phyloP scores from a whole-genome alignment of 805 yeast genomes.

The Phaffomyces opuntiae region DNA sequence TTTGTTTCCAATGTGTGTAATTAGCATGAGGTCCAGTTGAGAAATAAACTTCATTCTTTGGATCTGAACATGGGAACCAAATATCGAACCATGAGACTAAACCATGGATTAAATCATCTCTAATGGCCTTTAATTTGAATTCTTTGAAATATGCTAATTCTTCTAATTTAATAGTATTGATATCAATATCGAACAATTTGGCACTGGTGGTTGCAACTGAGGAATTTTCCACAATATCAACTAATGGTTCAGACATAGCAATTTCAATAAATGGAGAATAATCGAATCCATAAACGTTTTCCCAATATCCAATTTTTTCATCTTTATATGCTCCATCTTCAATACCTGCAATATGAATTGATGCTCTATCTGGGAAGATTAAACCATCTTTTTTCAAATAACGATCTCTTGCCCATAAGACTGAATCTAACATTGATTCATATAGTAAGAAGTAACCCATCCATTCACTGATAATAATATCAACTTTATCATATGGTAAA shows the following conservation, averaged over 20 bases:
- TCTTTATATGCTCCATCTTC: conserved; percentile 90
- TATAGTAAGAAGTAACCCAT: conserved; percentile 96
- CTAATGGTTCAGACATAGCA: conserved; percentile 91
- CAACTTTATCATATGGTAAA: conserved; percentile 83
- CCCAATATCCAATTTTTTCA: conserved; percentile 92
- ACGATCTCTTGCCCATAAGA: conserved; percentile 86
- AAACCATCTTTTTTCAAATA: conserved; percentile 75
- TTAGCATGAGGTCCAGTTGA: conserved; percentile 92
- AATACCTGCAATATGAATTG: conserved; percentile 83
- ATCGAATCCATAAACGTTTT: conserved; percentile 94
- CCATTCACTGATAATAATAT: conserved; percentile 96
- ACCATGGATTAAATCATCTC: conserved; percentile 83
- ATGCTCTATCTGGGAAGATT: conserved; percentile 90
- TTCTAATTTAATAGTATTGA: conserved; percentile 79
- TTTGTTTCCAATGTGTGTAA: conserved; percentile 99
- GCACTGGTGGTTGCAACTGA: conserved; percentile 68
- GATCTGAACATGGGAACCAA: conserved; percentile 62
- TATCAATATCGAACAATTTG: conserved; percentile 73
- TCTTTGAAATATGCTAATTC: conserved; percentile 69
- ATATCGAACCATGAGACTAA: conserved; percentile 92
- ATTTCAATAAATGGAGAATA: conserved; percentile 82
- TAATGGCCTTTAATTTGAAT: conserved; percentile 67
- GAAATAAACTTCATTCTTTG: conserved; percentile 57
- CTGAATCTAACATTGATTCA: conserved; percentile 98
- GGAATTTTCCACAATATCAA: conserved; percentile 83